Percentiles rank a stretch among this genome's conserved stretches.
phyloP scores from a whole-genome alignment of 2,329 filamentous ascomycete species.

The Sclerotinia spermophila region DNA sequence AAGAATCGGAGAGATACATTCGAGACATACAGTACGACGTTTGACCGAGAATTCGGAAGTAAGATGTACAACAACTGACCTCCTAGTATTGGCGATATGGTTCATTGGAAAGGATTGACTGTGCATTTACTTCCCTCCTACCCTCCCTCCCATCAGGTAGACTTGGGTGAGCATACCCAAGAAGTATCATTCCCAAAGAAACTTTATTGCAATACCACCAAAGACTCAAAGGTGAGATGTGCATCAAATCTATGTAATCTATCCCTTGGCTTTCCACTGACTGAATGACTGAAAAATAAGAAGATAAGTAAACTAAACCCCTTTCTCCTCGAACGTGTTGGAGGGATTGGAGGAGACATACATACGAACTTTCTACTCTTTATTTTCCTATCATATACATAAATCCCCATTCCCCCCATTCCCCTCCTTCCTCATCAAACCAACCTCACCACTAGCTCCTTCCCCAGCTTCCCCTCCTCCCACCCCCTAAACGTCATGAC shows the following conservation, averaged over 20 bases:
- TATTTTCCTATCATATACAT: too few relatives aligned
- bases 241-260: background rate
- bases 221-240: background rate
- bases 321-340: too few relatives aligned
- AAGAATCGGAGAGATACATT: background rate
- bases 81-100: background rate
- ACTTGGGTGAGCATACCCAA: background rate
- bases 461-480: too few relatives aligned
- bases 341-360: too few relatives aligned
- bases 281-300: background rate
- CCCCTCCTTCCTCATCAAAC: too few relatives aligned
- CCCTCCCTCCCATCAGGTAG: background rate
- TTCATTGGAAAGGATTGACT: background rate
- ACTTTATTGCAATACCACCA: background rate
- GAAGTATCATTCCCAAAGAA: background rate
- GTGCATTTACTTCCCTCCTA: background rate
- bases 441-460: too few relatives aligned
- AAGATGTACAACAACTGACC: background rate
- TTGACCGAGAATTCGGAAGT: background rate
- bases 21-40: background rate
- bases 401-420: too few relatives aligned
- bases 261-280: background rate
- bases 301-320: too few relatives aligned
- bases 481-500: too few relatives aligned
- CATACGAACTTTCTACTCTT: too few relatives aligned